These are phyloP conservation scores for Cladosporium sp. DNA, from an alignment of 2,329 filamentous ascomycete genomes.

Conservation along the genomic window DNA sequence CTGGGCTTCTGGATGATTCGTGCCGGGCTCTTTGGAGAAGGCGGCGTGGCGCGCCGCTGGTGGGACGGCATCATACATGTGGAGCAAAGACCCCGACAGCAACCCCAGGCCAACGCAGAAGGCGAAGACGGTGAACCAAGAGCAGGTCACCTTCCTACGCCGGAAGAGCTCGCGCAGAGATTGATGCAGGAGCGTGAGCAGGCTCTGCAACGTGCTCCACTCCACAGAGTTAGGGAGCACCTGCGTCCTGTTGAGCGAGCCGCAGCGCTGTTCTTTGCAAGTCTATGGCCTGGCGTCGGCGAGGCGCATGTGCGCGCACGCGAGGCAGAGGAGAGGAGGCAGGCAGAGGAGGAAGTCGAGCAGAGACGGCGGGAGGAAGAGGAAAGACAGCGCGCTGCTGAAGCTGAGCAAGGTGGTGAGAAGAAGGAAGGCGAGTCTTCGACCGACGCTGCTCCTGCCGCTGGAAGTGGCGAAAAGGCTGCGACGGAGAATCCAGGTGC, in stretches of 20 bases:
- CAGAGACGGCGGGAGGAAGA: conserved; percentile 24
- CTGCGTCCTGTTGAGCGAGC: conserved; percentile 51
- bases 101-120: conserved; percentile 4
- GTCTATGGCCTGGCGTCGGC: conserved; percentile 58
- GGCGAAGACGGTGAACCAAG: conserved; percentile 8
- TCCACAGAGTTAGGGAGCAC: conserved; percentile 27
- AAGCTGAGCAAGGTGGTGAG: neutral
- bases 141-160: conserved; percentile 32
- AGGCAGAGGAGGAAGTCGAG: conserved; percentile 26
- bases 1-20: conserved; percentile 40
- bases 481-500: neutral
- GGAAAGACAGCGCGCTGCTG: conserved; percentile 18
- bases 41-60: conserved; percentile 36
- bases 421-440: neutral
- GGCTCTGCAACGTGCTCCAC: conserved; percentile 14
- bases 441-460: neutral
- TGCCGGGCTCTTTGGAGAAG: conserved; percentile 38
- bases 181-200: conserved; percentile 31
- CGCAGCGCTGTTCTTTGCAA: conserved; percentile 59
- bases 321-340: conserved; percentile 36
- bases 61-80: conserved; percentile 42
- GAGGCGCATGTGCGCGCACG: conserved; percentile 57
- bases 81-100: conserved; percentile 15
- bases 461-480: neutral
- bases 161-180: conserved; percentile 39